phyloP scores from a whole-genome alignment of 169 alveolate genomes.

The Plasmodium berghei region DNA sequence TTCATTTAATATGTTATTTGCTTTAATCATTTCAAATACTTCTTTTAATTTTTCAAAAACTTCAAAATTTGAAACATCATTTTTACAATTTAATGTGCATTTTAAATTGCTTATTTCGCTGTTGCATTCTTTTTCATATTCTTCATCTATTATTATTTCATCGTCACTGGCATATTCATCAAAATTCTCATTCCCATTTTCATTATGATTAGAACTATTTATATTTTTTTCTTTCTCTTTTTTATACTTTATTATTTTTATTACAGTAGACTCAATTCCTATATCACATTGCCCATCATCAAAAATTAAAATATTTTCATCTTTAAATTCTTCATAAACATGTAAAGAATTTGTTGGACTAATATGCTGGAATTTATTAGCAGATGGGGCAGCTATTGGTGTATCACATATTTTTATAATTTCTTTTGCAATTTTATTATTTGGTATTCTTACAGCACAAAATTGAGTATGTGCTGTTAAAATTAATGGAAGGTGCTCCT shows the following conservation, averaged over 20 bases:
- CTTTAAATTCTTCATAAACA: conserved; percentile 92
- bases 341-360: conserved; percentile 95
- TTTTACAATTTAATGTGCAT: no score
- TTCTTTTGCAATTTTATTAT: conserved; percentile 88
- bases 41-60: conserved; percentile 57
- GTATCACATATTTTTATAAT: conserved; percentile 84
- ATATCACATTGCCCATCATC: conserved; percentile 93
- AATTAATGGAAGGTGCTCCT: conserved; percentile 83
- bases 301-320: conserved; percentile 90
- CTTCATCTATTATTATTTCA: conserved; percentile 41
- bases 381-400: conserved; percentile 98
- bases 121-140: conserved; percentile 31
- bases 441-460: conserved; percentile 94
- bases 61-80: background rate
- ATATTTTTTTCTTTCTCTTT: background rate
- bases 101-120: background rate
- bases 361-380: conserved; percentile 97
- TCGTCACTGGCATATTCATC: conserved; percentile 15
- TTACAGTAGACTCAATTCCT: conserved; percentile 97
- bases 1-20: conserved; percentile 17
- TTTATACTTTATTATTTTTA: conserved; percentile 84
- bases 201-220: background rate
- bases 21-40: conserved; percentile 39
- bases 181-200: background rate
- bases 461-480: conserved; percentile 92